A percentile compares a stretch with the other conserved stretches of the same genome.
phyloP scores from a whole-genome alignment of 768 basidiomycete species.

The Tulasnella sp. region DNA sequence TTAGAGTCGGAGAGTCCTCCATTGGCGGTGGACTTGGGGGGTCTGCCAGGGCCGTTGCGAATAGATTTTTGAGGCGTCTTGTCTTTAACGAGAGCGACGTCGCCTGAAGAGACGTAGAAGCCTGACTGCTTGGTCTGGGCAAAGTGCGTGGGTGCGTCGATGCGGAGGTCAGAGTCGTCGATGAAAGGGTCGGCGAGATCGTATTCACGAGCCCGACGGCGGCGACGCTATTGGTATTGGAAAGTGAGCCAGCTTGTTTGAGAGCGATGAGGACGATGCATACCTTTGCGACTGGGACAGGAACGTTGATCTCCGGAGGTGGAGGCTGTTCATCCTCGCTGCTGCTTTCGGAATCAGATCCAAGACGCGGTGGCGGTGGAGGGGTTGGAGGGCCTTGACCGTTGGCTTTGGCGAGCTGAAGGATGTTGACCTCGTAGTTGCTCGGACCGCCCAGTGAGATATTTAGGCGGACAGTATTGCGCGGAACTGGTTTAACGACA shows the following conservation, averaged over 20 bases:
- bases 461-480: constrained; percentile 59
- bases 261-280: constrained; percentile 22
- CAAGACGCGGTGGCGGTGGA: constrained; percentile 36
- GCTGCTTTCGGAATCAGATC: constrained; percentile 28
- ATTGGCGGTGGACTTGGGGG: not conserved
- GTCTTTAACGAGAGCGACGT: constrained; percentile 79
- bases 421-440: constrained; percentile 66
- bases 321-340: constrained; percentile 26
- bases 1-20: not conserved
- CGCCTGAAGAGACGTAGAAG: constrained; percentile 85
- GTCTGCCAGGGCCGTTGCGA: not conserved
- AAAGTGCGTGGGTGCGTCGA: constrained; percentile 86
- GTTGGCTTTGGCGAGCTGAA: constrained; percentile 48
- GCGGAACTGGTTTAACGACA: constrained; percentile 37
- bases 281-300: not conserved
- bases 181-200: constrained; percentile 91
- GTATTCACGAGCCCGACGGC: constrained; percentile 64
- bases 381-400: constrained; percentile 61
- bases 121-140: constrained; percentile 88
- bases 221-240: constrained; percentile 31
- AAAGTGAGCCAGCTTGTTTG: constrained; percentile 16
- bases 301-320: not conserved
- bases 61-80: constrained; percentile 33
- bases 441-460: constrained; percentile 64
- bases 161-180: constrained; percentile 87